Evolutionary conservation across 2,329 filamentous ascomycete species (phyloP).

Genomic region (Furcasterigmium furcatum): DNA sequence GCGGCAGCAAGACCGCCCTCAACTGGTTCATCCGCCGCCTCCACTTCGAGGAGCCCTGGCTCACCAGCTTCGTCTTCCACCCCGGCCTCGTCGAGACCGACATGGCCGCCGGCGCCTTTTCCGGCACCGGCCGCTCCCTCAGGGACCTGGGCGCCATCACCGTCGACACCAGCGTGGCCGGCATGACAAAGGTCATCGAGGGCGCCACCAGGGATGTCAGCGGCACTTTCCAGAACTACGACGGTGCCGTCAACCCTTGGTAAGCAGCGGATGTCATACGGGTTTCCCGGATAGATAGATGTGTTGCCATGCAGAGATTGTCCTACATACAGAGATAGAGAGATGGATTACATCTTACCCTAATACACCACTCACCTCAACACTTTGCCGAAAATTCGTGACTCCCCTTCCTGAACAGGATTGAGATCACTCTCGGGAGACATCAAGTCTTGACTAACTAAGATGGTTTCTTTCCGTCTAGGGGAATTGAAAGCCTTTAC

Average conservation of each 20-base stretch:
- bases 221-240: conserved; percentile 10
- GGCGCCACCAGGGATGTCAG: conserved; percentile 4
- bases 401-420: too few species aligned
- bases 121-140: neutral
- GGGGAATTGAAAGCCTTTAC: too few species aligned
- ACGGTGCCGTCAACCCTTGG: conserved; percentile 9
- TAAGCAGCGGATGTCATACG: neutral
- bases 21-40: conserved; percentile 27
- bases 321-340: too few species aligned
- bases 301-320: too few species aligned
- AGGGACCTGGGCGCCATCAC: conserved; percentile 9
- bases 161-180: conserved; percentile 12
- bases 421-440: too few species aligned
- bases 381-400: neutral
- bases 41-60: conserved; percentile 24
- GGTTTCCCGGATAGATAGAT: too few species aligned
- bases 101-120: neutral
- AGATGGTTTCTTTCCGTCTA: too few species aligned
- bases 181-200: conserved; percentile 5
- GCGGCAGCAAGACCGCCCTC: conserved; percentile 33
- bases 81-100: conserved; percentile 19
- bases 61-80: conserved; percentile 26
- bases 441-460: too few species aligned
- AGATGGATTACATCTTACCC: neutral
- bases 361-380: neutral